Percentiles rank a stretch among this genome's conserved stretches.
Evolutionary conservation across 2,329 filamentous ascomycete species (phyloP).

Genomic region (Exophiala spinifera): DNA sequence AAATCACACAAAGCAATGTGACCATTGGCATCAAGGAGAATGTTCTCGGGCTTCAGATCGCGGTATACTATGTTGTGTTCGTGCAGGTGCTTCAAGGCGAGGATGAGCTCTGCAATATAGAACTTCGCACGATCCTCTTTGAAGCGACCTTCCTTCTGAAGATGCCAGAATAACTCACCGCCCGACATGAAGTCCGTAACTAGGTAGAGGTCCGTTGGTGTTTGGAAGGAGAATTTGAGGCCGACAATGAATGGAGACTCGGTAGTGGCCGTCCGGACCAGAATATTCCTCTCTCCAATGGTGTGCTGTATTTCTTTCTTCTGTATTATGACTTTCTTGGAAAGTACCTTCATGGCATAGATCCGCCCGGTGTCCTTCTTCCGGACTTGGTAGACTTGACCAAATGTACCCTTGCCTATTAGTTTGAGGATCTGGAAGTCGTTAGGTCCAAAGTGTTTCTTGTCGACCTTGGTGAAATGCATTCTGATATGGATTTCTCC

Average conservation of each 20-base stretch:
- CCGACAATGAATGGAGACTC: constrained; percentile 98
- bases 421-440: constrained; percentile 96
- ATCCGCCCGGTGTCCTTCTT: constrained; percentile 96
- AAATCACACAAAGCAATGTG: constrained; percentile 98
- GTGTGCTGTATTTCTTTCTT: constrained; percentile 99
- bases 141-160: constrained; percentile 95
- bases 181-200: constrained; percentile 99
- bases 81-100: constrained; percentile 92
- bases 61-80: constrained; percentile 97
- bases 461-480: constrained; percentile 79
- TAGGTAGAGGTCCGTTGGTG: constrained; percentile 92
- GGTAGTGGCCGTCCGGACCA: constrained; percentile 91
- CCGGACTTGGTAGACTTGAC: constrained; percentile 95
- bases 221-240: constrained; percentile 98
- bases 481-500: constrained; percentile 89
- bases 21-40: constrained; percentile 91
- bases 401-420: constrained; percentile 97
- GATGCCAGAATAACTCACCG: constrained; percentile 96
- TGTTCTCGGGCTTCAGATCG: constrained; percentile 96
- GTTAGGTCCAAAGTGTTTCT: constrained; percentile 87
- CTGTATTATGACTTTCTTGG: constrained; percentile 99
- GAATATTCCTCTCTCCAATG: constrained; percentile 91
- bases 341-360: constrained; percentile 98
- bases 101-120: constrained; percentile 95
- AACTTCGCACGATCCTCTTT: constrained; percentile 94